Base-by-base conservation (phyloP, 345 rosid species). In the Geranium rotundifolium region DNA sequence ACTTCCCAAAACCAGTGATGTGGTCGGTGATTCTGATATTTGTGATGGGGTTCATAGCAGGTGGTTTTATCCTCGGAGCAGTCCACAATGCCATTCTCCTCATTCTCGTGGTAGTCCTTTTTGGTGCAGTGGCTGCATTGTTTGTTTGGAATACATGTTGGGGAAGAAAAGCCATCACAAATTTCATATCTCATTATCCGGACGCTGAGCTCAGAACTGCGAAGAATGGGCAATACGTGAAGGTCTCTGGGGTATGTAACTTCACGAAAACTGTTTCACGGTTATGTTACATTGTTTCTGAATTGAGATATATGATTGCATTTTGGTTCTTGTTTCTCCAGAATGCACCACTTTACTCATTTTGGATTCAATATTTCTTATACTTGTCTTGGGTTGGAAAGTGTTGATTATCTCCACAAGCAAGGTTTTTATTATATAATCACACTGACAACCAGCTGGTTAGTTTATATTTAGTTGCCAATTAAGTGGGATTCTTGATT, bases 181-280 rank as follows among this genome's bases (percentile, higher is more conserved):
- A 79, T 66, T 86, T 81, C 67, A 80, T 93, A 61, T 75, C 90
- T 64, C 82, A 69, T 56, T 85, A 93, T 72, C 89, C 99, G 29
- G 96, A 93, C 75, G 84, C 95, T 64, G 99, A 93, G 75, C 85
- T 93, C 54, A 78, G 99, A 88, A 86, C 86, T 77, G 97, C 99
- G 6, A 85, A 85, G 90, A 93, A 82, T 80, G 90, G 99, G 29
- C 96, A 93, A 77, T 86, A 80, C 54, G 99, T 93, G 75, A 93
- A 93, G 83, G 81, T 93, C 76, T 86, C 99, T 29, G 99, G 99
- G 96, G 99, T 93, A 90, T 61, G 90, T 61, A 18, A 54, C 61
- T 50, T 5, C 5, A 63, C 12, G 52, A 46, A 9, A 9, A 46
- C 52, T 46, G 13, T 46, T 14, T 9, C 16, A 7, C 12, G 52